Conservation (phyloP, 805 yeast genomes). For the Candida hungchunana region DNA sequence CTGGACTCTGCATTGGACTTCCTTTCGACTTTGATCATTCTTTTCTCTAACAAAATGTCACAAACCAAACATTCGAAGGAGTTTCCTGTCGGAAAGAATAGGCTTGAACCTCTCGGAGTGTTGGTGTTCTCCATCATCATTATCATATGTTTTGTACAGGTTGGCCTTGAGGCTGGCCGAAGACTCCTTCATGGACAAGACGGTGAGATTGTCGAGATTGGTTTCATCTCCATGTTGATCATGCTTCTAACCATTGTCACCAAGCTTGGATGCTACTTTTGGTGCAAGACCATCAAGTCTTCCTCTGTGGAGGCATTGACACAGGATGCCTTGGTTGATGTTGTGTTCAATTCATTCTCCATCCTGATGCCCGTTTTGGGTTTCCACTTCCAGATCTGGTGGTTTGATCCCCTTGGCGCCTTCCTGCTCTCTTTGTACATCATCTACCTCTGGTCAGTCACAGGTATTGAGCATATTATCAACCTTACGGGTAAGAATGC, state of each 20-base stretch:
- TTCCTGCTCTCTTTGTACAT: constrained; percentile 57
- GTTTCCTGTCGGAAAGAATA: constrained; percentile 68
- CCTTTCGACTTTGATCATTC: constrained; percentile 70
- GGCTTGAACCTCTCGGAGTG: constrained; percentile 77
- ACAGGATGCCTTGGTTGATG: constrained; percentile 78
- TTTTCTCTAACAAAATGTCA: constrained; percentile 50
- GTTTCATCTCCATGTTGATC: constrained; percentile 46
- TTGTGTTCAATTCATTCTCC: constrained; percentile 68
- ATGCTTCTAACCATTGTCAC: constrained; percentile 61
- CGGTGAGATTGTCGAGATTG: constrained; percentile 43
- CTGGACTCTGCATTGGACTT: constrained; percentile 75
- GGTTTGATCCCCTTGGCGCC: constrained; percentile 78
- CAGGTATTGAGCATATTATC: constrained; percentile 67
- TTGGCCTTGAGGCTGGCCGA: constrained; percentile 58
- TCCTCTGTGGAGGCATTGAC: constrained; percentile 74
- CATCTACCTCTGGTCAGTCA: constrained; percentile 56
- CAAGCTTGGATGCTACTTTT: constrained; percentile 56
- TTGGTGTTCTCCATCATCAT: constrained; percentile 68
- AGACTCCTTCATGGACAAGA: constrained; percentile 36
- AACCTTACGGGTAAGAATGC: constrained; percentile 76
- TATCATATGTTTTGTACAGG: constrained; percentile 67
- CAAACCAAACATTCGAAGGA: constrained; percentile 41
- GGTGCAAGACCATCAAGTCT: constrained; percentile 58
- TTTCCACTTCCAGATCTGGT: constrained; percentile 47
- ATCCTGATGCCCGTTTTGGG: constrained; percentile 67